Evolutionary conservation across 2,329 filamentous ascomycete species (phyloP), one percentile per base, ranked within the genome.

Genomic region (Neoarthrinium moseri): DNA sequence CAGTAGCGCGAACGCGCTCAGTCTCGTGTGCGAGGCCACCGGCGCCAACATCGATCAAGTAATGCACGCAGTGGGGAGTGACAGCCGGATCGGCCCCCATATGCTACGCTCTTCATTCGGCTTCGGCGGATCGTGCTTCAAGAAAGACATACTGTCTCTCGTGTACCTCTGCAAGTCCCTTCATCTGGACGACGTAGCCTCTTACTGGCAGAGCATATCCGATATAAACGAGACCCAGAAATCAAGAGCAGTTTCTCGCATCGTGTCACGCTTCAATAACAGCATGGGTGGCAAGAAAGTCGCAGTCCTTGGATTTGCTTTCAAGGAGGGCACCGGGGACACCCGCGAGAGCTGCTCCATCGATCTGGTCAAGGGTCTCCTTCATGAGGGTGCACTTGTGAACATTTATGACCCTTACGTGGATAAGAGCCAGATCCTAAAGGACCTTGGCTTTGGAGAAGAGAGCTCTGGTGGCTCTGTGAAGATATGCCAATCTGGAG

Each of bases 81-180:
- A 42, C 17, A 17, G 13, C 6, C 21, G 39, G 11, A 42, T 42
- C 17, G 39, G 39, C 13, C 13, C 13, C 7, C 13, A 42, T 7
- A 18, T 42, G n/a, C 26, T 42, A 12, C 15, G 26, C 4, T 5
- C 39, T n/a, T 17, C n/a, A 20, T 18, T 42, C 27, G 26, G 39
- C 4, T 42, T 42, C 18, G 39, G 39, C 6, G 39, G 39, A 8
- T 18, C n/a, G 15, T 42, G 39, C 22, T 42, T 42, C 39, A 33
- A 42, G 26, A 42, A 42, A 29, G 39, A 42, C 17, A 32, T 42
- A 13, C 26, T 18, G 4, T 17, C 24, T 26, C 26, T 42, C 7
- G 17, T 42, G 8, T 42, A 42, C 17, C 26, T 42, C 3, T 17
- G n/a, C 18, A 13, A 21, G 13, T 42, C 12, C 12, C 26, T 42